Percentiles rank a stretch among this genome's conserved stretches.
Conservation (phyloP, 1,284 basidiomycete genomes). For the Paramarasmius palmivorus region DNA sequence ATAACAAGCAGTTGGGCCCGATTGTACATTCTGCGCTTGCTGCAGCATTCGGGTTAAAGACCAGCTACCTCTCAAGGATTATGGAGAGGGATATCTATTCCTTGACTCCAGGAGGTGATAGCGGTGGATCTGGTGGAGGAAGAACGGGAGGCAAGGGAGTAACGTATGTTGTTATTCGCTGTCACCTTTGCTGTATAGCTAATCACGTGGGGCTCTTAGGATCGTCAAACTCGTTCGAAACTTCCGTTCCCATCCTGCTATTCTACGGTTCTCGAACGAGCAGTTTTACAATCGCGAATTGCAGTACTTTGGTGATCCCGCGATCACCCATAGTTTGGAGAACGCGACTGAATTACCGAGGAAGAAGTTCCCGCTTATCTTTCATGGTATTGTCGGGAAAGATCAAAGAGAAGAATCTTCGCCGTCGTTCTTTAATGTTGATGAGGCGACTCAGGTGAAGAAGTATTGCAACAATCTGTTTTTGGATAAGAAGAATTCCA, state of each 20-base stretch:
- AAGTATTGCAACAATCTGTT: slow-evolving; percentile 35
- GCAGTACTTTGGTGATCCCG: slow-evolving; percentile 39
- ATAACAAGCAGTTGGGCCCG: slow-evolving; percentile 60
- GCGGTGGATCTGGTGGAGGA: slow-evolving; percentile 24
- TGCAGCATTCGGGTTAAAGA: slow-evolving; percentile 41
- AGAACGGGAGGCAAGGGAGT: slow-evolving; percentile 26
- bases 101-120: slow-evolving; percentile 19
- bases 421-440: slow-evolving; percentile 51
- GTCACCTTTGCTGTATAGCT: neutral
- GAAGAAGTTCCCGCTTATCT: slow-evolving; percentile 44
- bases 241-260: slow-evolving; percentile 57
- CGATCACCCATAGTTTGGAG: slow-evolving; percentile 32
- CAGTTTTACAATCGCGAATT: slow-evolving; percentile 55
- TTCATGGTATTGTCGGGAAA: slow-evolving; percentile 44
- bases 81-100: slow-evolving; percentile 50
- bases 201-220: slow-evolving; percentile 24
- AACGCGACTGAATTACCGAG: slow-evolving; percentile 6
- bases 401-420: slow-evolving; percentile 43
- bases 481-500: slow-evolving; percentile 28
- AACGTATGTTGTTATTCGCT: slow-evolving; percentile 34
- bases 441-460: slow-evolving; percentile 42
- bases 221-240: slow-evolving; percentile 54
- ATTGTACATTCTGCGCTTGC: slow-evolving; percentile 52
- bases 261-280: slow-evolving; percentile 59
- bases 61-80: slow-evolving; percentile 51